Evolutionary conservation across 2,329 filamentous ascomycete species (phyloP).

Genomic region (Elsinoe fawcettii): DNA sequence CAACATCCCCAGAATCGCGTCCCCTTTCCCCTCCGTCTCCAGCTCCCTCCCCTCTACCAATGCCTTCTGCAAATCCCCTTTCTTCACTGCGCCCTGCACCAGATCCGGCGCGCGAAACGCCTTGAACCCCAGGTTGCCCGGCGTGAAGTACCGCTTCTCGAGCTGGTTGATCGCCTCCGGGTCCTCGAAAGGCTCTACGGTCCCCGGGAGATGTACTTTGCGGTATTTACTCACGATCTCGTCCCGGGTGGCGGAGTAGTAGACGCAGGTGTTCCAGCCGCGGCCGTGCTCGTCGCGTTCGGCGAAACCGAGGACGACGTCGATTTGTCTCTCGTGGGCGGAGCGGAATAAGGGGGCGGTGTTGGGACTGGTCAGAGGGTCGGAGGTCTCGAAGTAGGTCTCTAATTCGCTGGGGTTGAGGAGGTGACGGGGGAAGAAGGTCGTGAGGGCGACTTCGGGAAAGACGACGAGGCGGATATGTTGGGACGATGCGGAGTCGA

Average conservation of each 20-base stretch:
- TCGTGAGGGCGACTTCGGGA: conserved; percentile 49
- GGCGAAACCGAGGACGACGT: conserved; percentile 48
- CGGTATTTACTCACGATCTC: conserved; percentile 46
- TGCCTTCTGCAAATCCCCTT: conserved; percentile 23
- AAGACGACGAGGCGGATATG: conserved; percentile 46
- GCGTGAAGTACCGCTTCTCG: conserved; percentile 49
- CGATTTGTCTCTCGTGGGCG: conserved; percentile 41
- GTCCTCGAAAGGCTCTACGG: conserved; percentile 43
- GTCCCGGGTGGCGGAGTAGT: conserved; percentile 40
- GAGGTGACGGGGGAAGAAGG: conserved; percentile 49
- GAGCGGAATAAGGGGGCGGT: conserved; percentile 43
- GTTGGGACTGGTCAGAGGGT: conserved; percentile 37
- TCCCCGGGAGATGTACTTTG: conserved; percentile 50
- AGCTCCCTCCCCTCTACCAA: neutral
- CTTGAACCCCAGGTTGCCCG: conserved; percentile 46
- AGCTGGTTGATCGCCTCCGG: conserved; percentile 46
- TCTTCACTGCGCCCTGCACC: conserved; percentile 32
- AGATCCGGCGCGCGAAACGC: conserved; percentile 47
- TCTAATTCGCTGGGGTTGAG: conserved; percentile 38
- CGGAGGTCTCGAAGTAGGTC: conserved; percentile 44
- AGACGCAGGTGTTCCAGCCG: conserved; percentile 46
- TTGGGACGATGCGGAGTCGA: conserved; percentile 39
- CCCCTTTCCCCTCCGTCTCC: conserved; percentile 31
- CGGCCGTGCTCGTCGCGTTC: conserved; percentile 40
- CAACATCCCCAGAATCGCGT: conserved; percentile 48